Base-by-base conservation (phyloP, 768 basidiomycete genomes). In the Kwoniella sp. region DNA sequence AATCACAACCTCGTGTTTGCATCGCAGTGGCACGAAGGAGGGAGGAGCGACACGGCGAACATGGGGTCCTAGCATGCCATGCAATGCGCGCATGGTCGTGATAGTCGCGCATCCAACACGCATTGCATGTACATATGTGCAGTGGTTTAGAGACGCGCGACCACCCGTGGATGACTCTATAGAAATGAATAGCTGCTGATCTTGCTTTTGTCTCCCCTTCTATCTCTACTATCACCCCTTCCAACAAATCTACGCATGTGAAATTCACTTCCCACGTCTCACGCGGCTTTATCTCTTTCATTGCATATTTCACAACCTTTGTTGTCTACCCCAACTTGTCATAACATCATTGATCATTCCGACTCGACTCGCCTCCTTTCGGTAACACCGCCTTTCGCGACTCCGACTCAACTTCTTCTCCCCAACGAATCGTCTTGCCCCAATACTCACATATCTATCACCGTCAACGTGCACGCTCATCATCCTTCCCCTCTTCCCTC, bases 381-480 rank as follows among this genome's bases (percentile, higher is more conserved):
- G 59, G 26, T n/a, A 53, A 28, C 58, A 17, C 23, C 22, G 55
- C 28, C 26, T 20, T 31, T 7, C 52, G 22, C 37, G 11, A 17
- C n/a, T 63, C 25, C 54, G 52, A 63, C 34, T 61, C 48, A 47
- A 50, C 51, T 45, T 45, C 34, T 34, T 23, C 25, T 53, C 63
- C 55, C 63, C 37, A 51, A 28, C 50, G 47, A 57, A 58, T 65
- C 63, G 28, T 20, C 11, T 57, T 23, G 20, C 25, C 22, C 30
- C 31, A 30, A 50, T 30, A 31, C 37, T 51, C 34, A 54, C 38
- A 22, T 55, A 34, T 61, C 60, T 7, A 3, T 22, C 20, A 45
- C 41, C 13, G 12, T 22, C 30, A 45, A 55, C 54, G 54, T 29
- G n/a, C 61, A 54, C 15, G 41, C 41, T 45, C 41, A 45, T 11